Base-by-base conservation (phyloP, 257 asterid genomes). In the Capsicum baccatum region DNA sequence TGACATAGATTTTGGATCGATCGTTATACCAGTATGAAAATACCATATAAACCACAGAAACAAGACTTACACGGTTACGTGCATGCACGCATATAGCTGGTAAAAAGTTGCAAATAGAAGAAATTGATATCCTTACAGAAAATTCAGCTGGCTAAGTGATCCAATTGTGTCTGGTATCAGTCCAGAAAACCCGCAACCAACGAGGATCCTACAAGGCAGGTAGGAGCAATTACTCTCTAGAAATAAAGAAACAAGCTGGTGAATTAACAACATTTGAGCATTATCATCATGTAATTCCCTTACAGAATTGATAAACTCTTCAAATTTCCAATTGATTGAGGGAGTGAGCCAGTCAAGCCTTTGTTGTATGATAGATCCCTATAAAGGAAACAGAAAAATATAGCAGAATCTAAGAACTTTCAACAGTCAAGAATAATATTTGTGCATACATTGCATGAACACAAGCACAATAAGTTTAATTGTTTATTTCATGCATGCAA, bases 291-390 rank as follows among this genome's bases (percentile, higher is more conserved):
- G n/a, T 54, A 76, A 76, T 81, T 86, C 85, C 10, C 99, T 90
- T 92, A 96, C 99, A 96, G 87, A 92, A 79, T 93, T 0, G 94
- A 21, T 69, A 96, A 88, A 71, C 92, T 92, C 81, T 83, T 84
- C 84, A 93, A 79, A 58, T 83, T 89, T 68, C 95, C 99, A 21
- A 96, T 92, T 55, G 87, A 17, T 69, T 26, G 4, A 42, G 98
- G 99, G 83, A 96, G 93, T 64, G 92, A 55, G 56, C 99, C 98
- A 0, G 84, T 89, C 91, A 96, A 64, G 6, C 81, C 93, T 88
- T 83, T 86, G 90, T 96, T 96, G 87, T 87, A 94, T 10, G 98
- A 96, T 57, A 96, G 90, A 90, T 96, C 99, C 94, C 99, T 96
- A 79, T 9, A 81, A 84, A 50, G 79, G 60, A 50, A 80, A n/a